Percentiles rank a stretch among this genome's conserved stretches.
These are phyloP conservation scores for Aspergillus sp. DNA, from an alignment of 2,329 filamentous ascomycete species.

Conservation along the genomic window DNA sequence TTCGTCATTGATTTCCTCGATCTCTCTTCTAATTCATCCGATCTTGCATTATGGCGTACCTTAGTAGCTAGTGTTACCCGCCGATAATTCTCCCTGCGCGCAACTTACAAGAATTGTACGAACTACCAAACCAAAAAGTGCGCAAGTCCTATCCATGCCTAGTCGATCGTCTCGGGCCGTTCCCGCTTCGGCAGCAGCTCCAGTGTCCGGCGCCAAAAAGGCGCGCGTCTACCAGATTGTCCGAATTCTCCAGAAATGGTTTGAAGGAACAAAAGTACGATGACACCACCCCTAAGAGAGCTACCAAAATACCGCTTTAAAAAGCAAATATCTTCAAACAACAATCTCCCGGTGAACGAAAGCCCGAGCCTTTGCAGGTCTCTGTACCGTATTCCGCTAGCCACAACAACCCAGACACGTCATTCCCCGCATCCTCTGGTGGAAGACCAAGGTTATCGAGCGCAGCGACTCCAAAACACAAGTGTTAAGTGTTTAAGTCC, in stretches of 20 bases:
- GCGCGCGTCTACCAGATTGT: conserved; percentile 37
- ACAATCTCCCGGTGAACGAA: conserved; percentile 37
- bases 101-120: background rate
- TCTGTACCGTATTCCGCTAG: conserved; percentile 18
- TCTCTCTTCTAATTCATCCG: background rate
- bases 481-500: background rate
- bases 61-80: conserved; percentile 14
- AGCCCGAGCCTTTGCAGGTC: conserved; percentile 35
- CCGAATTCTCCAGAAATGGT: conserved; percentile 28
- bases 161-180: conserved; percentile 42
- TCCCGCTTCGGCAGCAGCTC: conserved; percentile 34
- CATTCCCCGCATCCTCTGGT: conserved; percentile 8
- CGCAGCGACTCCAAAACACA: background rate
- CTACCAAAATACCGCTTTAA: conserved; percentile 45
- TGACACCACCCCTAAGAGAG: conserved; percentile 17
- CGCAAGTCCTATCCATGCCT: conserved; percentile 30
- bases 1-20: conserved; percentile 9
- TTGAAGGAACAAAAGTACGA: conserved; percentile 38
- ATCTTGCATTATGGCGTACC: background rate
- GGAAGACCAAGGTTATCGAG: conserved; percentile 11
- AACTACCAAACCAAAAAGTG: background rate
- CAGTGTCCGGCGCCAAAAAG: conserved; percentile 35
- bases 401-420: conserved; percentile 18
- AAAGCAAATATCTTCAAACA: conserved; percentile 55
- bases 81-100: background rate